Evolutionary conservation across 352 stramenopile species (phyloP).

Genomic region (Pythium scleroteichum): DNA sequence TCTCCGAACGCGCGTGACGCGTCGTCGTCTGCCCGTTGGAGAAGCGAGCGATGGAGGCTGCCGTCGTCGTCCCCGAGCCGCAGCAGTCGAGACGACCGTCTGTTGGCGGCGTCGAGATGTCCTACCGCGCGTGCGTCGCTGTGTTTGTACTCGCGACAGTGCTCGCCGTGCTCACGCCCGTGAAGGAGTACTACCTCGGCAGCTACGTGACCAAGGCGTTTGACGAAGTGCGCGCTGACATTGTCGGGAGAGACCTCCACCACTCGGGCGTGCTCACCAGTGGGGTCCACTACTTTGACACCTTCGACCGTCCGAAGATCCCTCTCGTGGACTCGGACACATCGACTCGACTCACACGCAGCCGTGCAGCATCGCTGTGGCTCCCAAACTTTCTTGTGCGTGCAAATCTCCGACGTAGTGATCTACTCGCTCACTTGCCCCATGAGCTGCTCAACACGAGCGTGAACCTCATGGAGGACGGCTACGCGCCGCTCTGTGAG

Average conservation of each 20-base stretch:
- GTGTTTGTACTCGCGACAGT: constrained; percentile 2
- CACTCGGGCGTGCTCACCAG: constrained; percentile 33
- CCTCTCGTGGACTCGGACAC: constrained; percentile 20
- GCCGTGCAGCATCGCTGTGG: neutral
- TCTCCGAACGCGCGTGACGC: too few species aligned
- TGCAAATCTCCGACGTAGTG: constrained; percentile 30
- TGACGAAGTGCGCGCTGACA: constrained; percentile 40
- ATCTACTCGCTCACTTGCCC: constrained; percentile 30
- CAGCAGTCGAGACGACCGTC: too few species aligned
- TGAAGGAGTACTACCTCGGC: constrained; percentile 45
- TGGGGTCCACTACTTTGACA: constrained; percentile 39
- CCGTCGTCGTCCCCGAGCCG: too few species aligned
- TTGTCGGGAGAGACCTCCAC: constrained; percentile 32
- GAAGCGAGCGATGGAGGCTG: too few species aligned
- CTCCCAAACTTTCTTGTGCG: constrained; percentile 37
- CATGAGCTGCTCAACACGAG: constrained; percentile 17
- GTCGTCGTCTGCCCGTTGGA: too few species aligned
- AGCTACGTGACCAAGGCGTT: constrained; percentile 43
- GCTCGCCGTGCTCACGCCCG: constrained; percentile 11
- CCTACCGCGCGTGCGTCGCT: neutral
- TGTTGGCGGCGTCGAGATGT: neutral
- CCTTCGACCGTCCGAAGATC: constrained; percentile 28
- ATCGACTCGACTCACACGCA: too few species aligned
- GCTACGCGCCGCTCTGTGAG: constrained; percentile 34
- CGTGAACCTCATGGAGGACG: constrained; percentile 41